phyloP scores from a whole-genome alignment of 2,329 filamentous ascomycete species.

The Chaetomium olivaceum region DNA sequence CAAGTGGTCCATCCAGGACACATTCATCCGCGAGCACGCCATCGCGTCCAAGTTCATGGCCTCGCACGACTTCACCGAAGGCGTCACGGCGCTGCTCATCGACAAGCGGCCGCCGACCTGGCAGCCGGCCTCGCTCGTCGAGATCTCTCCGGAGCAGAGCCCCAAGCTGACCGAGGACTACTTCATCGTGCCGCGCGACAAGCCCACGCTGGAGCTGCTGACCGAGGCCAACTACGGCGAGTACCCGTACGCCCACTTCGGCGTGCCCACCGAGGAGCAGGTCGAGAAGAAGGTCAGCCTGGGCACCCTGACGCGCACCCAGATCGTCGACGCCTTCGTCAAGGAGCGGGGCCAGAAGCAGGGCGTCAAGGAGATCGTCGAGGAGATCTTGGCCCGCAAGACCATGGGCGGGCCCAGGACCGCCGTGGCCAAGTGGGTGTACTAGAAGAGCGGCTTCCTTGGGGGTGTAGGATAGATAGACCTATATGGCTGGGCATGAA shows the following conservation, averaged over 20 bases:
- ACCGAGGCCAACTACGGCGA: conserved; percentile 62
- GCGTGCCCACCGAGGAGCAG: conserved; percentile 71
- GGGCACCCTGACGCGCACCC: conserved; percentile 47
- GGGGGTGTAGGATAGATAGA: conserved; percentile 24
- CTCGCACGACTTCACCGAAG: conserved; percentile 87
- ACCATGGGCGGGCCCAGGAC: conserved; percentile 40
- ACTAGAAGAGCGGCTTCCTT: conserved; percentile 13
- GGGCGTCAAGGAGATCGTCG: conserved; percentile 67
- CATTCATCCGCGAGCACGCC: conserved; percentile 82
- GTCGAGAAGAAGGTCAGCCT: conserved; percentile 49
- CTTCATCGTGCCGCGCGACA: conserved; percentile 65
- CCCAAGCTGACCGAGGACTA: conserved; percentile 51
- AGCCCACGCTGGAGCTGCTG: conserved; percentile 59
- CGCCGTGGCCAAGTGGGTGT: conserved; percentile 21
- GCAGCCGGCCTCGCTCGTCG: conserved; percentile 72
- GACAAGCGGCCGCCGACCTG: conserved; percentile 69
- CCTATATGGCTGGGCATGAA: neutral
- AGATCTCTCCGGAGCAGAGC: conserved; percentile 56
- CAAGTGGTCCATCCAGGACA: conserved; percentile 77
- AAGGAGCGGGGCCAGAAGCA: conserved; percentile 62
- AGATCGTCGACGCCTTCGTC: conserved; percentile 66
- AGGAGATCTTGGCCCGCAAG: conserved; percentile 67
- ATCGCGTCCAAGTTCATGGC: conserved; percentile 88
- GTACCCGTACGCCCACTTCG: conserved; percentile 72
- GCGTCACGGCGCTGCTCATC: conserved; percentile 79